Evolutionary conservation across 352 stramenopile species (phyloP), one percentile per base, ranked within the genome.

Genomic region (Phytophthora macrochlamydospora): DNA sequence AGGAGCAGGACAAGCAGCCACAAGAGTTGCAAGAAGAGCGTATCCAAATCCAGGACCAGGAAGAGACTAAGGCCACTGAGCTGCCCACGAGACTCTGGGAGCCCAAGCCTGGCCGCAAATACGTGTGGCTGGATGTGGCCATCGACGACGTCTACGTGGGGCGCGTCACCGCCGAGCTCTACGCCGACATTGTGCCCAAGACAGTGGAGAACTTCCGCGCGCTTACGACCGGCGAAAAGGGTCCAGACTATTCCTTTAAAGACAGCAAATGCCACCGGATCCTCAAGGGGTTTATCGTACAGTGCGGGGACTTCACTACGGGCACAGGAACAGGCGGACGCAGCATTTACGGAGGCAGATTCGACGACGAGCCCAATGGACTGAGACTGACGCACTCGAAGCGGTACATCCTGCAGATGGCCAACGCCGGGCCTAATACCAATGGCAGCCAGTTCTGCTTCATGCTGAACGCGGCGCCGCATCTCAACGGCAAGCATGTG

Each of bases 381-480:
- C 71, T 95, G 56, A 73, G 75, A 44, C 78, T 95, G 51, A 85
- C 74, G 58, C 87, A 95, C 70, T 91, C 80, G 49, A 92, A 92
- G 72, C 72, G 87, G 18, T 93, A 93, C 63, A 84, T 94, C 45
- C 56, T 94, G 38, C 85, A 97, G 58, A 99, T 99, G 98, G 98
- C 98, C 33, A 99, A 99, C 74, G 87, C 91, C 37, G 98, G 98
- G 0, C 87, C 81, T 24, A 94, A 98, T 76, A 99, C 98, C 4
- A 99, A 99, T 70, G 97, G 98, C 29, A 98, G 85, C 55, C 98
- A 99, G 79, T 99, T 99, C 77, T 99, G 99, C 79, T 99, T 99
- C 59, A 99, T 94, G 86, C 65, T 95, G 51, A 78, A 74, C 45
- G 59, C 85, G 0, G 70, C 83, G 40, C 83, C 83, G 28, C 83